These are phyloP conservation scores for Phytophthora sp. DNA, from an alignment of 352 stramenopile genomes.

Conservation along the genomic window DNA sequence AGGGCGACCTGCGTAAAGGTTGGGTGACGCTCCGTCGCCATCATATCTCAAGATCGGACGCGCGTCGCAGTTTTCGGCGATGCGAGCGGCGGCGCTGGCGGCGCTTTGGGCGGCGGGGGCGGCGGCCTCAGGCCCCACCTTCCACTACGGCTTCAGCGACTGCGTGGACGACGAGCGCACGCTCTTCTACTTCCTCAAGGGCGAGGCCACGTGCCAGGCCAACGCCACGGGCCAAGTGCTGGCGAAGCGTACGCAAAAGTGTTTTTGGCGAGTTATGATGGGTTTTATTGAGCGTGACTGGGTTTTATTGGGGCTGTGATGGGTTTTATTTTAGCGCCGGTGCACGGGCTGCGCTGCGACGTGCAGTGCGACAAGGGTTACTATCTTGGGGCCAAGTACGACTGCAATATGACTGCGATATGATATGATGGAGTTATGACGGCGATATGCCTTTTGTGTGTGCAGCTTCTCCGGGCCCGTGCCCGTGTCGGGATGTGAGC, in stretches of 20 bases:
- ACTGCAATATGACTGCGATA: conserved; percentile 1
- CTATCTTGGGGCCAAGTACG: conserved; percentile 82
- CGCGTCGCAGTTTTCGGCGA: not conserved
- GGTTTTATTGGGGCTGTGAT: not conserved
- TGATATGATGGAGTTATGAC: not conserved
- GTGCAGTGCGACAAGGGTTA: conserved; percentile 72
- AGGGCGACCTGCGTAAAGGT: conserved; percentile 19
- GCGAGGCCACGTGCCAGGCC: conserved; percentile 49
- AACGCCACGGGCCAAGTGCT: conserved; percentile 41
- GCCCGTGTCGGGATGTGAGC: conserved; percentile 76
- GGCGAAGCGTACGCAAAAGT: conserved; percentile 48
- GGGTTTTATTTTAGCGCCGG: conserved; percentile 48
- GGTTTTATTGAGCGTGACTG: not conserved
- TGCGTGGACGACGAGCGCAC: conserved; percentile 79
- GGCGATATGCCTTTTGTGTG: not conserved
- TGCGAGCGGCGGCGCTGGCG: conserved; percentile 3
- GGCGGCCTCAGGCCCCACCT: conserved; percentile 13
- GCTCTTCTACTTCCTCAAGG: conserved; percentile 78
- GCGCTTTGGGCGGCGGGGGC: not conserved
- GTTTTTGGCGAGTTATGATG: not conserved
- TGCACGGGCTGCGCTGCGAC: conserved; percentile 73
- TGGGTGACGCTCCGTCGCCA: conserved; percentile 9
- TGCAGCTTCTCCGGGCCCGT: conserved; percentile 60
- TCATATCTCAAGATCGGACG: conserved; percentile 25
- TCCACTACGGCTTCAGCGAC: conserved; percentile 81